Evolutionary conservation across 371 early-diverging fungal species (phyloP).

Genomic region (Amoeboaphelidium protococcarum): DNA sequence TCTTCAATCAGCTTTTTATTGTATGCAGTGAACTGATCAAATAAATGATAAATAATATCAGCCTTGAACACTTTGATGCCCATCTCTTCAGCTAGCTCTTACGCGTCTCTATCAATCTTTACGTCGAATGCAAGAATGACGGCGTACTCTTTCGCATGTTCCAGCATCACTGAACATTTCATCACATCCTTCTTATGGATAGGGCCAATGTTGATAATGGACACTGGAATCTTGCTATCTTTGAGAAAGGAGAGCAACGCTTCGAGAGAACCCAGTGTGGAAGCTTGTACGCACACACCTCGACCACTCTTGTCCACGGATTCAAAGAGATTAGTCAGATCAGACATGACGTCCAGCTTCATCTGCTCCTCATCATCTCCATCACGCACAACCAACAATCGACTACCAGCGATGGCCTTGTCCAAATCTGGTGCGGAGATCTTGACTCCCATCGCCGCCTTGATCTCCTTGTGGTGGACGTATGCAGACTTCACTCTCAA

Average conservation of each 20-base stretch:
- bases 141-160: slow-evolving; percentile 66
- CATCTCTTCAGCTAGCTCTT: slow-evolving; percentile 67
- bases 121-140: slow-evolving; percentile 98
- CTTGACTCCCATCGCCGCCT: slow-evolving; percentile 96
- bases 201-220: slow-evolving; percentile 93
- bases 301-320: slow-evolving; percentile 62
- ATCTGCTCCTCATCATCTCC: slow-evolving; percentile 93
- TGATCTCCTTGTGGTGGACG: slow-evolving; percentile 85
- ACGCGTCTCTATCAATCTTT: slow-evolving; percentile 87
- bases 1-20: slow-evolving; percentile 43
- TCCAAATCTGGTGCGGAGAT: slow-evolving; percentile 89
- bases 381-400: slow-evolving; percentile 68
- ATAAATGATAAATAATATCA: slow-evolving; percentile 98
- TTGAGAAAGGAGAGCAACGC: slow-evolving; percentile 91
- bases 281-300: slow-evolving; percentile 98
- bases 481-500: slow-evolving; percentile 91
- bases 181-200: slow-evolving; percentile 96
- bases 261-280: slow-evolving; percentile 97
- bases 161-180: slow-evolving; percentile 75
- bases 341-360: slow-evolving; percentile 77
- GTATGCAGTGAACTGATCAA: slow-evolving; percentile 81
- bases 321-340: slow-evolving; percentile 43
- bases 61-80: slow-evolving; percentile 88
- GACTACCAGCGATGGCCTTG: slow-evolving; percentile 95
- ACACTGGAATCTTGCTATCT: slow-evolving; percentile 81